Percentiles rank a stretch among this genome's conserved stretches.
These are phyloP conservation scores for Schizopora paradoxa DNA, from an alignment of 1,284 basidiomycete genomes.

Conservation along the genomic window DNA sequence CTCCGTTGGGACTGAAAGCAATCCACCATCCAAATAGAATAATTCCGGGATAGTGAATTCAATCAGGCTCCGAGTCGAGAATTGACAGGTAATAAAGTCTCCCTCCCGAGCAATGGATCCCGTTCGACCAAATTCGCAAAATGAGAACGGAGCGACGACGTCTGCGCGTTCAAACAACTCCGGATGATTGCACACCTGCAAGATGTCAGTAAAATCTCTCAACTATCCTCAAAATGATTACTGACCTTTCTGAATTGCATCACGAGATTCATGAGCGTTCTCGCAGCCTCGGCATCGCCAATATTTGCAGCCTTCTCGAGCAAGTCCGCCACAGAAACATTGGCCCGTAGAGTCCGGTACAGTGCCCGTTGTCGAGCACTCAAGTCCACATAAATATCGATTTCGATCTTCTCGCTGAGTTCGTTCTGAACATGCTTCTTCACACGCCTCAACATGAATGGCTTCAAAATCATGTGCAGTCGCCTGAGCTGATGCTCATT, in stretches of 20 bases:
- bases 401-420: slow-evolving; percentile 99
- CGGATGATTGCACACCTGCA: slow-evolving; percentile 94
- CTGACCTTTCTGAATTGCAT: slow-evolving; percentile 98
- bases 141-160: slow-evolving; percentile 89
- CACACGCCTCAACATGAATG: slow-evolving; percentile 97
- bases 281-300: slow-evolving; percentile 84
- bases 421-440: slow-evolving; percentile 99
- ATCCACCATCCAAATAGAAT: slow-evolving; percentile 76
- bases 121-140: slow-evolving; percentile 79
- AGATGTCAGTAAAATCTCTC: slow-evolving; percentile 10
- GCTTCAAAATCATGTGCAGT: slow-evolving; percentile 98
- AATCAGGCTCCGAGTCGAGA: slow-evolving; percentile 86
- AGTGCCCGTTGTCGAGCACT: slow-evolving; percentile 92
- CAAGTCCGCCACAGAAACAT: slow-evolving; percentile 93
- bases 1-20: slow-evolving; percentile 65
- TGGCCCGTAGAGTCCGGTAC: slow-evolving; percentile 86
- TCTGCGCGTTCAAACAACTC: slow-evolving; percentile 98
- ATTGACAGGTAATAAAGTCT: slow-evolving; percentile 77
- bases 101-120: slow-evolving; percentile 82
- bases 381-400: slow-evolving; percentile 92
- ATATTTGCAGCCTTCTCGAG: slow-evolving; percentile 89
- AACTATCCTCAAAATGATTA: slow-evolving; percentile 5
- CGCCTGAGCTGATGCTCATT: slow-evolving; percentile 96
- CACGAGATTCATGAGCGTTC: slow-evolving; percentile 97
- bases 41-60: slow-evolving; percentile 72